Conservation (phyloP, 2,329 filamentous ascomycete genomes). For the Calonectria leucothoes region DNA sequence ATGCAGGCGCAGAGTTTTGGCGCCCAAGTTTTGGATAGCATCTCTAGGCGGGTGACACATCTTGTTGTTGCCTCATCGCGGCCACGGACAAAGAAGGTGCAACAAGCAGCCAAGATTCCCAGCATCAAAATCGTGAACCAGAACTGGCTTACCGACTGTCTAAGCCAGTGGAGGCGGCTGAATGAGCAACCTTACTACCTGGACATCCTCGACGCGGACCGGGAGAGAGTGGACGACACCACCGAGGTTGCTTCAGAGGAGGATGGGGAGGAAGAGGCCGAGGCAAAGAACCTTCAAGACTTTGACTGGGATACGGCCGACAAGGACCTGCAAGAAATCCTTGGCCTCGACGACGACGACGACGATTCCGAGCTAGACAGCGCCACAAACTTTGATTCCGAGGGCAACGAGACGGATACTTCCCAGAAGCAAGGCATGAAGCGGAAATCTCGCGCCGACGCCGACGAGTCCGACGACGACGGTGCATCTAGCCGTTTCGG, state of each 20-base stretch:
- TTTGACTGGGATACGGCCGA: conserved; percentile 75
- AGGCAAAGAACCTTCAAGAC: conserved; percentile 59
- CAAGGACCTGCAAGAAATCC: conserved; percentile 81
- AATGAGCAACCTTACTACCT: conserved; percentile 85
- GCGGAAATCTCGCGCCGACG: conserved; percentile 46
- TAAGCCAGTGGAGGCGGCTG: conserved; percentile 84
- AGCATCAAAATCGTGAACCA: conserved; percentile 92
- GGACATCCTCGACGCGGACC: conserved; percentile 77
- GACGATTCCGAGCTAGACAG: conserved; percentile 52
- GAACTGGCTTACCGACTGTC: conserved; percentile 87
- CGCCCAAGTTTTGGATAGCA: conserved; percentile 68
- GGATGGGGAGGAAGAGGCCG: conserved; percentile 46
- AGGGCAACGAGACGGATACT: conserved; percentile 43
- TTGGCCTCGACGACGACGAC: conserved; percentile 66
- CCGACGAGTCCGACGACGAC: conserved; percentile 48
- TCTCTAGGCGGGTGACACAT: conserved; percentile 76
- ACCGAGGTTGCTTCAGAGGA: conserved; percentile 46
- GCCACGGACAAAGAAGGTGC: conserved; percentile 90
- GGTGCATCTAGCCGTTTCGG: conserved; percentile 41
- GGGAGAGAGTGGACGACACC: conserved; percentile 50
- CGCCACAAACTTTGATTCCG: conserved; percentile 42
- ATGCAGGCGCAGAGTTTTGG: conserved; percentile 90
- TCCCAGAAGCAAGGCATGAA: conserved; percentile 44
- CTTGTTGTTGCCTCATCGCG: conserved; percentile 77
- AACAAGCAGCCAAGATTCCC: conserved; percentile 82